Conservation (phyloP, 2,329 filamentous ascomycete genomes). For the Venturia carpophila region DNA sequence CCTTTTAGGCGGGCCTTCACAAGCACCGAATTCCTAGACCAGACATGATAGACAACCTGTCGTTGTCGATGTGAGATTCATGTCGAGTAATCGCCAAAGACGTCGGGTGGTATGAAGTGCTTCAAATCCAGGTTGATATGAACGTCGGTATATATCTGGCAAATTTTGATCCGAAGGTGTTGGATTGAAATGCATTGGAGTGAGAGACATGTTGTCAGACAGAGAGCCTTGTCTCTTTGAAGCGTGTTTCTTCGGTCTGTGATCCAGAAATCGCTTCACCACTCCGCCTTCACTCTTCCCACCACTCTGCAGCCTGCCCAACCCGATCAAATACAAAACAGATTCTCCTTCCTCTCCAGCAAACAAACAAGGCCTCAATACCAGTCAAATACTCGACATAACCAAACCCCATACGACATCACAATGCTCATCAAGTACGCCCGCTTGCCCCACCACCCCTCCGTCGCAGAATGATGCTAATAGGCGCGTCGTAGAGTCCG, state of each 20-base stretch:
- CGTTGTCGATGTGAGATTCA: too few species aligned
- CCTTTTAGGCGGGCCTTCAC: too few species aligned
- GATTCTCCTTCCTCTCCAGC: not conserved
- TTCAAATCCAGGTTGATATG: too few species aligned
- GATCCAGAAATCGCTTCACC: not conserved
- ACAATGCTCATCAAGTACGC: slow-evolving; percentile 48
- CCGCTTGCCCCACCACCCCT: slow-evolving; percentile 17
- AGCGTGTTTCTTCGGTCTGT: not conserved
- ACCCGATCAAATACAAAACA: not conserved
- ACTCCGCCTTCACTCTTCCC: not conserved
- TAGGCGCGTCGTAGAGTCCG: slow-evolving; percentile 59
- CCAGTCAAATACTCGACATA: not conserved
- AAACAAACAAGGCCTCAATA: not conserved
- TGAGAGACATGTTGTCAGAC: not conserved
- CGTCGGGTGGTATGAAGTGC: too few species aligned
- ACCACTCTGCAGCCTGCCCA: not conserved
- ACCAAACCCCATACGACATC: too few species aligned
- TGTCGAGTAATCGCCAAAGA: too few species aligned
- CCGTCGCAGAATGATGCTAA: slow-evolving; percentile 14
- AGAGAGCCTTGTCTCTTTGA: not conserved
- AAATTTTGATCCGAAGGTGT: not conserved
- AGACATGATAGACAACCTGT: too few species aligned
- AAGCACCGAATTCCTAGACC: too few species aligned
- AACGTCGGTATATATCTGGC: too few species aligned
- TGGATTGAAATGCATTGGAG: not conserved